Conservation (phyloP, 495 filamentous ascomycete genomes). For the Evernia prunastri region DNA sequence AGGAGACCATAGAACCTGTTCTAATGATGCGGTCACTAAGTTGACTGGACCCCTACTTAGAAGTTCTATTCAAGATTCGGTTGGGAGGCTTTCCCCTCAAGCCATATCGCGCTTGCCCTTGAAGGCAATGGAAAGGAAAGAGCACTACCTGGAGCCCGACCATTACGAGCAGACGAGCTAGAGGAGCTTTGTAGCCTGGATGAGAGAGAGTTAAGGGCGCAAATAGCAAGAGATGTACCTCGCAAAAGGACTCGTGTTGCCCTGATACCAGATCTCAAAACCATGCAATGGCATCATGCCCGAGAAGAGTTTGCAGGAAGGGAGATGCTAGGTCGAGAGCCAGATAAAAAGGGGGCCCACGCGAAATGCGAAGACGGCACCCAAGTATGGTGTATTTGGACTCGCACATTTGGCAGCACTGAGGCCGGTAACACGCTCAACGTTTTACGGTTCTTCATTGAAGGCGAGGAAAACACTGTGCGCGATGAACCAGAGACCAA, state of each 20-base stretch:
- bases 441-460: conserved; percentile 71
- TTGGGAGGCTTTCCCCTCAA: conserved; percentile 67
- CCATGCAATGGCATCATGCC: conserved; percentile 77
- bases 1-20: not conserved
- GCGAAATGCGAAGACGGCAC: conserved; percentile 43
- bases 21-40: not conserved
- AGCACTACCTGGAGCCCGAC: conserved; percentile 11
- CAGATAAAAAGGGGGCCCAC: conserved; percentile 63
- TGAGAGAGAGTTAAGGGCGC: conserved; percentile 40
- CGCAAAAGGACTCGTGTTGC: conserved; percentile 49
- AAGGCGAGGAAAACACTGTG: conserved; percentile 38
- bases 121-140: conserved; percentile 26
- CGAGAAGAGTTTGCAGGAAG: conserved; percentile 76
- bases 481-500: conserved; percentile 7
- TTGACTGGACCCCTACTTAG: conserved; percentile 23
- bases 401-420: conserved; percentile 56
- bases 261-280: conserved; percentile 63
- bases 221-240: conserved; percentile 29
- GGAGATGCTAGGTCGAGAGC: conserved; percentile 46
- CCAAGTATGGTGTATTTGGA: conserved; percentile 76
- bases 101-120: conserved; percentile 60
- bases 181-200: conserved; percentile 52
- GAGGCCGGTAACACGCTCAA: conserved; percentile 63
- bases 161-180: conserved; percentile 47
- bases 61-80: conserved; percentile 77